Conservation (phyloP, 2,329 filamentous ascomycete species). For the Purpureocillium lavendulum region DNA sequence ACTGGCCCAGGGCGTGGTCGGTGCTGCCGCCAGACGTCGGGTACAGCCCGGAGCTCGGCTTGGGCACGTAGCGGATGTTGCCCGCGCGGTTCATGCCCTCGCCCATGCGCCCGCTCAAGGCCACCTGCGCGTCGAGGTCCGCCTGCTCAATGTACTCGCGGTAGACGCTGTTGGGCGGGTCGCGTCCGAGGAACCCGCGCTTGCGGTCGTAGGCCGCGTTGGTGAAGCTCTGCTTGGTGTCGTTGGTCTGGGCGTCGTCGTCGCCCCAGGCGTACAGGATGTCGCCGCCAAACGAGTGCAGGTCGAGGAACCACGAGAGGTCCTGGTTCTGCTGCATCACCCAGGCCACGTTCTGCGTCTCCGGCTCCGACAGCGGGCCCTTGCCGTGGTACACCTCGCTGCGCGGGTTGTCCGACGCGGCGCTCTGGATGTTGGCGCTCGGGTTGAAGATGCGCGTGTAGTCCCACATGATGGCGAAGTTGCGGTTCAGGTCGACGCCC, state of each 20-base stretch:
- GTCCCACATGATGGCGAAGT: constrained; percentile 52
- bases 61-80: constrained; percentile 25
- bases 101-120: constrained; percentile 24
- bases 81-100: constrained; percentile 30
- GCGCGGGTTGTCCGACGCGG: constrained; percentile 27
- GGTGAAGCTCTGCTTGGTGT: constrained; percentile 39
- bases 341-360: constrained; percentile 46
- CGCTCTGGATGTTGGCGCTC: constrained; percentile 24
- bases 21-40: constrained; percentile 36
- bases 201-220: constrained; percentile 43
- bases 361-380: constrained; percentile 44
- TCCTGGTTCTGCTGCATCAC: constrained; percentile 39
- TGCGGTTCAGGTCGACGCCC: constrained; percentile 47
- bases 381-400: constrained; percentile 43
- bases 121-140: constrained; percentile 25
- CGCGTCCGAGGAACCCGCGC: constrained; percentile 36
- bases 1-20: constrained; percentile 37
- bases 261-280: constrained; percentile 51
- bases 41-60: constrained; percentile 33
- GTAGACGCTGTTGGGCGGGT: constrained; percentile 24
- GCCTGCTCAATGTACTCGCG: constrained; percentile 33
- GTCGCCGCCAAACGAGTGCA: constrained; percentile 44
- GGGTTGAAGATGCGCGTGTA: constrained; percentile 33
- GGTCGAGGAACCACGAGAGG: constrained; percentile 49
- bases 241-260: constrained; percentile 39